These are phyloP conservation scores for Dryas drummondii DNA, from an alignment of 306 rosid genomes.

Conservation along the genomic window DNA sequence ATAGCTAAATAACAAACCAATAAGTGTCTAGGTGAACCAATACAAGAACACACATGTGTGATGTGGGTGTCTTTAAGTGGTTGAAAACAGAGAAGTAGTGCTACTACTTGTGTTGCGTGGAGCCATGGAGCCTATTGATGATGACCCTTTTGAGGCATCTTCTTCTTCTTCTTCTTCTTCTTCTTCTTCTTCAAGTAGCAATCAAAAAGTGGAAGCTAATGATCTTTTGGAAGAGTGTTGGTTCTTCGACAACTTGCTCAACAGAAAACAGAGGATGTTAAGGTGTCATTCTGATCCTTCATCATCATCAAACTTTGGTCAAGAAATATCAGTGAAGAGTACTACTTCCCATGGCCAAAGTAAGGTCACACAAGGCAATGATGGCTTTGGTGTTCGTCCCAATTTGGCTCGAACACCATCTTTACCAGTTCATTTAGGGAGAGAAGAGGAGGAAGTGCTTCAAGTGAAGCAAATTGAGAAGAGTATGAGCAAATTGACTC, in stretches of 20 bases:
- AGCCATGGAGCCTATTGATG: constrained; percentile 47
- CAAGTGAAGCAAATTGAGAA: constrained; percentile 22
- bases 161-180: too few species aligned
- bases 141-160: constrained; percentile 26
- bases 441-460: constrained; percentile 27
- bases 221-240: constrained; percentile 80
- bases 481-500: constrained; percentile 15
- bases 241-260: constrained; percentile 71
- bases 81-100: neutral
- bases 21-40: neutral
- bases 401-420: constrained; percentile 51
- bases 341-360: neutral
- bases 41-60: constrained; percentile 4
- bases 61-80: constrained; percentile 3
- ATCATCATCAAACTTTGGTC: constrained; percentile 30
- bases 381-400: constrained; percentile 11
- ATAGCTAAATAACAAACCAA: neutral
- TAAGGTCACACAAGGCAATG: constrained; percentile 6
- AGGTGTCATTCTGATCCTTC: constrained; percentile 68
- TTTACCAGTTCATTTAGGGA: constrained; percentile 45
- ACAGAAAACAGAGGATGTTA: constrained; percentile 46
- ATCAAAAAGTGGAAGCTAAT: constrained; percentile 46
- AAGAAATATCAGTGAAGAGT: constrained; percentile 25
- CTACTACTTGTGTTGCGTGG: constrained; percentile 9
- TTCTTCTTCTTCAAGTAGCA: constrained; percentile 25